Conservation (phyloP, 2,329 filamentous ascomycete genomes). For the Beauveria bassiana region DNA sequence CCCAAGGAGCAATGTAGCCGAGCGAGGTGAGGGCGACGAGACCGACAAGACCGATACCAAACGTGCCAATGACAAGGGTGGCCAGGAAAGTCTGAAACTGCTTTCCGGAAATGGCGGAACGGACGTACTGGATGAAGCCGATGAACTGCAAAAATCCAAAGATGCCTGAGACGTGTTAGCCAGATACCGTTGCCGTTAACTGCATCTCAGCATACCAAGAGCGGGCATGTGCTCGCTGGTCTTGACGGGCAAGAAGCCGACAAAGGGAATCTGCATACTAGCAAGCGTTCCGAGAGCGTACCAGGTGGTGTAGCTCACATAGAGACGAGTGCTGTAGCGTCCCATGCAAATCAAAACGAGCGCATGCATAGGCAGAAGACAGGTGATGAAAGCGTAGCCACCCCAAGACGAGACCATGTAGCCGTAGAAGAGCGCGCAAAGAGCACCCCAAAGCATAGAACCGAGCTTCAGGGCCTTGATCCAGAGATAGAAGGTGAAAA, state of each 20-base stretch:
- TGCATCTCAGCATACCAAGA: constrained; percentile 53
- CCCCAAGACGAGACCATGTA: constrained; percentile 99
- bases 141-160: constrained; percentile 94
- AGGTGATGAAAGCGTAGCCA: constrained; percentile 99
- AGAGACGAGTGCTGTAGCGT: constrained; percentile 84
- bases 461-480: constrained; percentile 97
- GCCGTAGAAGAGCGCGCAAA: constrained; percentile 93
- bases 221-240: constrained; percentile 99
- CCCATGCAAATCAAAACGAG: constrained; percentile 97
- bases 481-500: constrained; percentile 98
- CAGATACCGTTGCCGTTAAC: neutral
- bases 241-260: constrained; percentile 91
- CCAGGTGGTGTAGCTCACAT: constrained; percentile 97
- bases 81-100: constrained; percentile 90
- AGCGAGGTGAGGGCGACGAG: constrained; percentile 83
- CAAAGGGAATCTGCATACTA: constrained; percentile 99
- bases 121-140: constrained; percentile 84
- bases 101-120: constrained; percentile 78
- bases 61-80: constrained; percentile 64
- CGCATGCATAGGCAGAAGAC: constrained; percentile 86
- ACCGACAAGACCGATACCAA: constrained; percentile 63
- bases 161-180: constrained; percentile 54
- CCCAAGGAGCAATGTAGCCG: constrained; percentile 94
- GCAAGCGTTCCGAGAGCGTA: constrained; percentile 92
- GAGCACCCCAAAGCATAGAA: constrained; percentile 91